phyloP scores from a whole-genome alignment of 371 early-diverging fungal genomes.

The Mortierella sp. region DNA sequence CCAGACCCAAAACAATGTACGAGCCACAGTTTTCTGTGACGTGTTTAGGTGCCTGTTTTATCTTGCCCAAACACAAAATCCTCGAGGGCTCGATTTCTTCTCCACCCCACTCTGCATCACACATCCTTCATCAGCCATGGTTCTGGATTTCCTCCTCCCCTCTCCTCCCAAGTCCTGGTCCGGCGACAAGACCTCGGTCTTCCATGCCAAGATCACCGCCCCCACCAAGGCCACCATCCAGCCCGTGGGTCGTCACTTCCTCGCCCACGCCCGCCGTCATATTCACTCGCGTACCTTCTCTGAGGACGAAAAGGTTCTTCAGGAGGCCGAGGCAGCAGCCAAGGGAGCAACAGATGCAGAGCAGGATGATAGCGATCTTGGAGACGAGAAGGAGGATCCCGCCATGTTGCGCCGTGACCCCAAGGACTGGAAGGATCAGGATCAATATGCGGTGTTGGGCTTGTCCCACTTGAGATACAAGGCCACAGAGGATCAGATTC shows the following conservation, averaged over 20 bases:
- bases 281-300: constrained; percentile 76
- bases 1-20: no score
- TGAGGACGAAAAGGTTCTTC: constrained; percentile 65
- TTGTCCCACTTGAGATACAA: constrained; percentile 82
- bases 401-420: constrained; percentile 76
- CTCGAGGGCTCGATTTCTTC: no score
- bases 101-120: no score
- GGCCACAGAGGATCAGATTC: constrained; percentile 87
- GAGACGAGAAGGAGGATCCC: constrained; percentile 77
- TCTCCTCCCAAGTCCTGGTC: constrained; percentile 73
- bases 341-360: constrained; percentile 57
- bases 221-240: constrained; percentile 65
- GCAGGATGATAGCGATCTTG: constrained; percentile 69
- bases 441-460: constrained; percentile 90
- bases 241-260: constrained; percentile 73
- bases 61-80: no score
- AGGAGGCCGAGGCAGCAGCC: constrained; percentile 54
- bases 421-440: constrained; percentile 89
- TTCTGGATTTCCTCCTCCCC: constrained; percentile 72
- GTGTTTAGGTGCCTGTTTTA: no score
- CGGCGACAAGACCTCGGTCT: constrained; percentile 60
- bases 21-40: no score
- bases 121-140: constrained; percentile 54
- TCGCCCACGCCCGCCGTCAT: constrained; percentile 76
- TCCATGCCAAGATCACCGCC: constrained; percentile 59